Percentiles rank a stretch among this genome's conserved stretches.
These are phyloP conservation scores for Aspergillus neotritici DNA, from an alignment of 2,329 filamentous ascomycete species.

Conservation along the genomic window DNA sequence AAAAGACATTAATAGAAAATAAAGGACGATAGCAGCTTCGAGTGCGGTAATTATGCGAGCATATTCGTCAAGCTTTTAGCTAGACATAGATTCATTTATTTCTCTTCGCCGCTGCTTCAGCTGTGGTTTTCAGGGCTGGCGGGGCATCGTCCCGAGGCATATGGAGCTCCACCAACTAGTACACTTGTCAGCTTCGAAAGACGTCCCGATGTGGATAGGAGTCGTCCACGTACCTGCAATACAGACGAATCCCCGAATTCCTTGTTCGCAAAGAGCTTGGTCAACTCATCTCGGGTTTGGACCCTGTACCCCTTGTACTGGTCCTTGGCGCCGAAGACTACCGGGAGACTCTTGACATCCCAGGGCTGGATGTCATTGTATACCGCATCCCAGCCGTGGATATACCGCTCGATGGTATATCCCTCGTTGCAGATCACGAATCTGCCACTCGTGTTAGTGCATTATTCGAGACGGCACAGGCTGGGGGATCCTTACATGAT, in stretches of 20 bases:
- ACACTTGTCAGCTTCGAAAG: slow-evolving; percentile 20
- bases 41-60: not conserved
- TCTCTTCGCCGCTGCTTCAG: slow-evolving; percentile 62
- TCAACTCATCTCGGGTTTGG: slow-evolving; percentile 64
- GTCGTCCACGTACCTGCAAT: slow-evolving; percentile 35
- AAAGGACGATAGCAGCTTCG: not conserved
- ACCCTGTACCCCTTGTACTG: slow-evolving; percentile 60
- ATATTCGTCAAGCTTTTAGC: not conserved
- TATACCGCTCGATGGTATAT: slow-evolving; percentile 83
- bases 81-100: slow-evolving; percentile 43
- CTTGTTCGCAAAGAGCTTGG: slow-evolving; percentile 58
- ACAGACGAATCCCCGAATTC: slow-evolving; percentile 54
- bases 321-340: slow-evolving; percentile 60
- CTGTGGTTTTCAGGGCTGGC: slow-evolving; percentile 61
- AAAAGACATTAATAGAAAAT: not conserved
- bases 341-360: slow-evolving; percentile 64
- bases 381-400: slow-evolving; percentile 70
- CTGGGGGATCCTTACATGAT: slow-evolving; percentile 59
- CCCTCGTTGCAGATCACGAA: slow-evolving; percentile 85
- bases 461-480: not conserved
- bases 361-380: slow-evolving; percentile 80
- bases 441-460: slow-evolving; percentile 32
- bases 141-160: slow-evolving; percentile 78
- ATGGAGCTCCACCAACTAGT: slow-evolving; percentile 74
- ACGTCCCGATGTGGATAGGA: not conserved